phyloP scores from a whole-genome alignment of 1,139 yeast species.

The Suhomyces kunorum region DNA sequence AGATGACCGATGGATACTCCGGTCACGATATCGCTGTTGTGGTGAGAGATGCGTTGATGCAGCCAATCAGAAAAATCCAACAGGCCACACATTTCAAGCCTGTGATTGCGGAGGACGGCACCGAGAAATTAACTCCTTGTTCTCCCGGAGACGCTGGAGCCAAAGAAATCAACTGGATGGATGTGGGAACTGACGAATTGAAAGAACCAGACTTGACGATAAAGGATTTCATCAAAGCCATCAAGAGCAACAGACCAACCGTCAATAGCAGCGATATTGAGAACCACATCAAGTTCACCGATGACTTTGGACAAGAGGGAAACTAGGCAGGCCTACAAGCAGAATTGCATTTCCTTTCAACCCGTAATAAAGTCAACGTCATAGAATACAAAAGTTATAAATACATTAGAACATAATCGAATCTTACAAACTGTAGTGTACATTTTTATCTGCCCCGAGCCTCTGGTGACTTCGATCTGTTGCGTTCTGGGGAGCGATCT shows the following conservation, averaged over 20 bases:
- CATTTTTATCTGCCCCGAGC: conserved; percentile 4
- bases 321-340: conserved; percentile 40
- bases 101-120: conserved; percentile 39
- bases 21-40: conserved; percentile 98
- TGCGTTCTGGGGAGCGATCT: conserved; percentile 22
- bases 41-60: conserved; percentile 97
- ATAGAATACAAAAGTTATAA: conserved; percentile 7
- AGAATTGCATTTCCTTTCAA: conserved; percentile 1
- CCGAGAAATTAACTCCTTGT: conserved; percentile 75
- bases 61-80: conserved; percentile 93
- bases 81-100: conserved; percentile 92
- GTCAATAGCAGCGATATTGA: conserved; percentile 81
- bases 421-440: background rate
- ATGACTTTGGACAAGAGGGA: conserved; percentile 97
- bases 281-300: conserved; percentile 85
- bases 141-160: conserved; percentile 95
- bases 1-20: conserved; percentile 95
- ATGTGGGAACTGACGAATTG: conserved; percentile 83
- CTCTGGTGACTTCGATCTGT: conserved; percentile 12
- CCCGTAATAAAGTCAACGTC: background rate
- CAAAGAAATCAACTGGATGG: conserved; percentile 89
- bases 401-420: conserved; percentile 3
- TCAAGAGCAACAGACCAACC: conserved; percentile 90
- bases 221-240: conserved; percentile 91
- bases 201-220: conserved; percentile 87